These are phyloP conservation scores for Mycena belliarum DNA, from an alignment of 768 basidiomycete genomes.

Conservation along the genomic window DNA sequence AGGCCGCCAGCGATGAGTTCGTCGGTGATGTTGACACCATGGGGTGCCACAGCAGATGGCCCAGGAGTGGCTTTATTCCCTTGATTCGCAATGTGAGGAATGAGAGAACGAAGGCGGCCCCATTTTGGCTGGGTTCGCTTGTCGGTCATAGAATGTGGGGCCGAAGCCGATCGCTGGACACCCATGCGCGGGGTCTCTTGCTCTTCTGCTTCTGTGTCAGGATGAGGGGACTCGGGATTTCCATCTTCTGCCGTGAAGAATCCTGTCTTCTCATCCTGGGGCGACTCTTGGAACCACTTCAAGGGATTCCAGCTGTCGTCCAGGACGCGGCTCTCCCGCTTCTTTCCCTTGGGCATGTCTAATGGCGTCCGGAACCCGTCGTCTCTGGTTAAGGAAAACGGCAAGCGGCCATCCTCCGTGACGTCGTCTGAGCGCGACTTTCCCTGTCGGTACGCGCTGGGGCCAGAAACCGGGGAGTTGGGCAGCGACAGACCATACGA, in stretches of 20 bases:
- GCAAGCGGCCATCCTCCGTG: conserved; percentile 8
- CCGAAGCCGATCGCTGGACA: conserved; percentile 23
- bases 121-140: conserved; percentile 45
- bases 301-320: conserved; percentile 58
- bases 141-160: conserved; percentile 31
- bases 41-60: conserved; percentile 52
- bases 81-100: conserved; percentile 54
- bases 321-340: conserved; percentile 44
- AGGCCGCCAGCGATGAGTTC: conserved; percentile 82
- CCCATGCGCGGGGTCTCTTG: conserved; percentile 7
- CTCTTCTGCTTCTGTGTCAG: conserved; percentile 8
- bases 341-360: conserved; percentile 47
- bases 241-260: conserved; percentile 15
- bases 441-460: conserved; percentile 28
- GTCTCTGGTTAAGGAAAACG: conserved; percentile 15
- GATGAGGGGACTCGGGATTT: background rate
- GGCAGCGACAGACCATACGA: conserved; percentile 63
- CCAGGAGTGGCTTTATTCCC: conserved; percentile 33
- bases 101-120: conserved; percentile 63
- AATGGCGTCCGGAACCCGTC: conserved; percentile 29
- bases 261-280: conserved; percentile 45
- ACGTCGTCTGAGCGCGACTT: conserved; percentile 21
- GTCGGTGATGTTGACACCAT: conserved; percentile 73
- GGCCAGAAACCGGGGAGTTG: conserved; percentile 36
- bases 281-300: conserved; percentile 56